Percentiles rank a stretch among this genome's conserved stretches.
phyloP scores from a whole-genome alignment of 2,329 filamentous ascomycete species.

The Trichoderma sp. region DNA sequence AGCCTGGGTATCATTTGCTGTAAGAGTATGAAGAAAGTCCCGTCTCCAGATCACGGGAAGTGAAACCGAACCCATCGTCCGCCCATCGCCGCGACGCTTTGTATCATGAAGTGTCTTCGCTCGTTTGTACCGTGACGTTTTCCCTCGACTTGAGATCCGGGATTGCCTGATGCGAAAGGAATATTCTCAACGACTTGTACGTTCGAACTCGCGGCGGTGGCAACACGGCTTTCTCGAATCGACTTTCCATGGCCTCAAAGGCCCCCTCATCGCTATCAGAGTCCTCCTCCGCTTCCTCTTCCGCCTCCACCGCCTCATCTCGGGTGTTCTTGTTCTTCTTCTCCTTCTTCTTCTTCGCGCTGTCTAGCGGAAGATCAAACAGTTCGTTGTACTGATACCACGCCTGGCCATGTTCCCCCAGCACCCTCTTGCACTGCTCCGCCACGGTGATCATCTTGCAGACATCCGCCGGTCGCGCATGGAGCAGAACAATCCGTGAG shows the following conservation, averaged over 20 bases:
- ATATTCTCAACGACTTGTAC: conserved; percentile 61
- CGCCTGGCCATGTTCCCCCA: conserved; percentile 49
- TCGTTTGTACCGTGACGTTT: conserved; percentile 53
- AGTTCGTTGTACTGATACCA: conserved; percentile 63
- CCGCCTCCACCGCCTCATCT: conserved; percentile 50
- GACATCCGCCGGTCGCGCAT: conserved; percentile 54
- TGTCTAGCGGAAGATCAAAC: conserved; percentile 49
- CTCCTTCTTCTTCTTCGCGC: conserved; percentile 24
- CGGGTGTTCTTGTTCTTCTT: background rate
- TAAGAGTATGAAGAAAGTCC: background rate
- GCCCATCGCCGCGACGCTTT: background rate
- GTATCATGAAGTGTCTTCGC: conserved; percentile 36
- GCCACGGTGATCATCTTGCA: conserved; percentile 69
- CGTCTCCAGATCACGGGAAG: background rate
- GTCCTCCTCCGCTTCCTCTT: conserved; percentile 39
- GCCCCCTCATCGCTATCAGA: conserved; percentile 45
- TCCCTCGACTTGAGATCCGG: conserved; percentile 56
- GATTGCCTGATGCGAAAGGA: conserved; percentile 58
- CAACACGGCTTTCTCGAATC: conserved; percentile 57
- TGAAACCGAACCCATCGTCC: background rate
- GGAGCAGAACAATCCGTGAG: conserved; percentile 49
- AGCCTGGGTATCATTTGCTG: conserved; percentile 27
- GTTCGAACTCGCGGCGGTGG: conserved; percentile 49
- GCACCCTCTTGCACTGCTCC: conserved; percentile 64
- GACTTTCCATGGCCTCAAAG: conserved; percentile 61